Base-by-base conservation (phyloP, 2,329 filamentous ascomycete genomes). In the Hymenoscyphus infarciens region DNA sequence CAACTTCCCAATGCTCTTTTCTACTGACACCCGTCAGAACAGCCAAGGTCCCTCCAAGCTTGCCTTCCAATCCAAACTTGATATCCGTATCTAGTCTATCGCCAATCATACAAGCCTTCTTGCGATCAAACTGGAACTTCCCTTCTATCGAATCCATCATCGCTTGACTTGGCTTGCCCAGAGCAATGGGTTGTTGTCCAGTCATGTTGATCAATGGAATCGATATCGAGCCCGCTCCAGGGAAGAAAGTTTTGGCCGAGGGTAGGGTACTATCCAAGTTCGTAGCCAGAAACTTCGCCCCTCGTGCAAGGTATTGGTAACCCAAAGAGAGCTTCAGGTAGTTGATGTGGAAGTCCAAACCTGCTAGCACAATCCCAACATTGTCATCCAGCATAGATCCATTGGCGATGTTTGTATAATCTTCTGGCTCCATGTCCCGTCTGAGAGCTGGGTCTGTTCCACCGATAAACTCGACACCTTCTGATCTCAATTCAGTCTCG, bases 61-160 rank as follows among this genome's bases (percentile, higher is more conserved):
- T 88, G 0, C 94, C 94, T 74, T 98, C 89, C 66, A 97, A 84
- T 3, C 95, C 95, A 75, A 99, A 99, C 75, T 90, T 87, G 74
- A 99, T 98, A 77, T 99, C 95, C 0, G 95, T 99, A 75, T 98
- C 91, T 67, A 97, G 80, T 33, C 95, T 83, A 76, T 99, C 95
- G 6, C 95, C 95, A 53, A 99, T 85, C 95, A 99, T 99, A 77
- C 95, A 98, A 0, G 95, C 91, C 69, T 87, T 87, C 64, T 82
- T 85, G 42, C 93, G 85, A 75, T 98, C 88, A 60, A 99, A 89
- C 69, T 90, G 83, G 76, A 98, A 97, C 77, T 96, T 97, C 63
- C 94, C 94, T 80, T 98, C 94, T 62, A 99, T 90, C 2, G 95
- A 92, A 75, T 98, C 94, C 94, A 99, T 97, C 95, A 99, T 99